Percentiles rank a stretch among this genome's conserved stretches.
Evolutionary conservation across 441 rosid species (phyloP).

Genomic region (Aleurites moluccanus): DNA sequence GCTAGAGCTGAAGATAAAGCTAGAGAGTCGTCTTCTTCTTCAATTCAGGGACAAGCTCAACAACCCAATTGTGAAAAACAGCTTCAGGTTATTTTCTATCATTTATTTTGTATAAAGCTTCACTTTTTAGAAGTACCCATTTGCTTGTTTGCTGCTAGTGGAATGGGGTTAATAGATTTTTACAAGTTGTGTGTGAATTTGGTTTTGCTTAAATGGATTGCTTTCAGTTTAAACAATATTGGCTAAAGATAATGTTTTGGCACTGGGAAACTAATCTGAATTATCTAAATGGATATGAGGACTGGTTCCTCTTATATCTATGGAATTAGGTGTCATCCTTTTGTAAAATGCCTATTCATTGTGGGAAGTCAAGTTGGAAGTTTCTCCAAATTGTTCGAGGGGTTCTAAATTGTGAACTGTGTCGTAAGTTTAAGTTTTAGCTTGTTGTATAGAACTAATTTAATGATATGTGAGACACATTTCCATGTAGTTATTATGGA

Average conservation of each 20-base stretch:
- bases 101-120: conserved; percentile 8
- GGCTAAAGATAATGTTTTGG: neutral
- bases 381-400: neutral
- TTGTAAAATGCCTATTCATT: neutral
- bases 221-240: neutral
- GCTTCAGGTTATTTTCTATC: conserved; percentile 46
- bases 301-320: neutral
- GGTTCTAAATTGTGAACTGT: neutral
- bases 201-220: neutral
- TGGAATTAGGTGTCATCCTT: neutral
- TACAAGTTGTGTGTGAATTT: neutral
- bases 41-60: conserved; percentile 34
- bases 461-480: neutral
- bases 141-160: conserved; percentile 7
- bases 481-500: neutral
- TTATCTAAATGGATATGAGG: neutral
- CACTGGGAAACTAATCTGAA: neutral
- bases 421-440: neutral
- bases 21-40: conserved; percentile 38
- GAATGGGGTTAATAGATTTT: neutral
- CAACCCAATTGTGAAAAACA: conserved; percentile 37
- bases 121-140: conserved; percentile 16
- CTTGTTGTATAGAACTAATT: neutral
- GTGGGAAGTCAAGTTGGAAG: neutral
- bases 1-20: conserved; percentile 77